Percentiles rank a stretch among this genome's conserved stretches.
phyloP scores from a whole-genome alignment of 169 alveolate species.

The Amoebophrya sp. region DNA sequence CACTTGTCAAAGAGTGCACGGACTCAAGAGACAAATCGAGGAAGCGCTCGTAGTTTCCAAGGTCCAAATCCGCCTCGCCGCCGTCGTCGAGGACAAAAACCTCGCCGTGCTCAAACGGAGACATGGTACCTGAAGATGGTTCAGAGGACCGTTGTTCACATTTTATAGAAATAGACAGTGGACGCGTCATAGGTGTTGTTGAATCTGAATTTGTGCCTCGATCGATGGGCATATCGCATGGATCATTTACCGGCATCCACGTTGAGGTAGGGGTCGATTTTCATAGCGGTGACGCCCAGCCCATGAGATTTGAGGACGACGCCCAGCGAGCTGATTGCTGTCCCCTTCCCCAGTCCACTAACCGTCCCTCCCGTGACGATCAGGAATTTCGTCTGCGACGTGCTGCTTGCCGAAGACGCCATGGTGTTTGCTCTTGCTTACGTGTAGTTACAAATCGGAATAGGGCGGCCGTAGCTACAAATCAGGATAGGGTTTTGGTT shows the following conservation, averaged over 20 bases:
- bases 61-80: constrained; percentile 92
- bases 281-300: constrained; percentile 75
- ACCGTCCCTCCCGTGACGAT: constrained; percentile 88
- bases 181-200: too few species aligned
- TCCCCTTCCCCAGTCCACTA: constrained; percentile 92
- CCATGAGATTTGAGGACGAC: constrained; percentile 70
- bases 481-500: too few species aligned
- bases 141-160: too few species aligned
- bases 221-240: too few species aligned
- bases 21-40: constrained; percentile 61
- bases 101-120: constrained; percentile 95
- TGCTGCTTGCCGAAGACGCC: too few species aligned
- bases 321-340: constrained; percentile 81
- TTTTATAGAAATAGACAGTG: not conserved
- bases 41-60: constrained; percentile 96
- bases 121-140: constrained; percentile 95
- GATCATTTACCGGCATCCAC: constrained; percentile 41
- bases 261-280: constrained; percentile 89
- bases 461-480: too few species aligned
- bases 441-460: too few species aligned
- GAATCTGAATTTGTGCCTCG: too few species aligned
- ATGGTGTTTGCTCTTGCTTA: too few species aligned
- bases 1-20: constrained; percentile 82
- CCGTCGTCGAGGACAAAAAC: constrained; percentile 89
- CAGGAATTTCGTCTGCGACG: constrained; percentile 50